Evolutionary conservation across 768 basidiomycete species (phyloP).

Genomic region (Boletus eberwhitei): DNA sequence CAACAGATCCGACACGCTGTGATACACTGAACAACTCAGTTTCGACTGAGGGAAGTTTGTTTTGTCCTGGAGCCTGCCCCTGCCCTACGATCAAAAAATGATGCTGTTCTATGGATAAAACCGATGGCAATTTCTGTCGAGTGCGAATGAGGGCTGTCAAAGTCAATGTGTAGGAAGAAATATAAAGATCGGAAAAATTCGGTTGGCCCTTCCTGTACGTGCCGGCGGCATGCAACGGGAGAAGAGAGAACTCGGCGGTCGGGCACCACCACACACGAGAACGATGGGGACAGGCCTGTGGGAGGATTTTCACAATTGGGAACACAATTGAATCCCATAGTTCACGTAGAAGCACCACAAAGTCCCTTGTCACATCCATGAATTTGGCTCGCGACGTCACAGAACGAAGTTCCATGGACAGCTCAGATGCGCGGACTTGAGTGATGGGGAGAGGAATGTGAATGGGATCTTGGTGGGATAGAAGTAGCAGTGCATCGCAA

Average conservation of each 20-base stretch:
- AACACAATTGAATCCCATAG: slow-evolving; percentile 20
- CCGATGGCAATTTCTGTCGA: neutral
- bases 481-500: slow-evolving; percentile 35
- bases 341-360: slow-evolving; percentile 2
- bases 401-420: neutral
- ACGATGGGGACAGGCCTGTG: neutral
- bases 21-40: neutral
- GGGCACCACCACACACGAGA: slow-evolving; percentile 18
- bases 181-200: neutral
- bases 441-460: neutral
- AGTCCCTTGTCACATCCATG: neutral
- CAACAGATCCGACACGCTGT: neutral
- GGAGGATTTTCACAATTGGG: slow-evolving; percentile 14
- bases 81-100: slow-evolving; percentile 6
- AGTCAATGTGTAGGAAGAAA: neutral
- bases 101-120: neutral
- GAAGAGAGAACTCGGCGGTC: slow-evolving; percentile 5
- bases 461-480: neutral
- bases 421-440: neutral
- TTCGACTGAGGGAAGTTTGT: neutral
- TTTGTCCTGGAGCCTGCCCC: neutral
- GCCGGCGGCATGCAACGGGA: slow-evolving; percentile 4
- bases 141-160: neutral
- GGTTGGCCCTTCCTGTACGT: neutral
- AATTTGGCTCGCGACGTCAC: neutral